Base-by-base conservation (phyloP, 192 early-diverging fungal species). In the Paraglomus occultum region DNA sequence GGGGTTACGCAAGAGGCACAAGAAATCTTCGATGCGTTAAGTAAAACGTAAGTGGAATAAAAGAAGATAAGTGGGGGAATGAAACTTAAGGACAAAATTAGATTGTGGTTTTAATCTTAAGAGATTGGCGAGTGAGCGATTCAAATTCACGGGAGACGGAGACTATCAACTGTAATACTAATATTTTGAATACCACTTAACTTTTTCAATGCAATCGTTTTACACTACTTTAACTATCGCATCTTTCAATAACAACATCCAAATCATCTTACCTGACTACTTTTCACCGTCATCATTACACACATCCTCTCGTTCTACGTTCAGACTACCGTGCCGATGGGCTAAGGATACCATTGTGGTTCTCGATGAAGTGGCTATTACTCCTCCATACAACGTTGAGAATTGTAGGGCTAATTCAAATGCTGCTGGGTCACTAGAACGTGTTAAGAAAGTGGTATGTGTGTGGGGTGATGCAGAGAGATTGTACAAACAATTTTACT, bases 311-410 rank as follows among this genome's bases (percentile, higher is more conserved):
- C n/a, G n/a, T n/a, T n/a, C 14, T 61, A 5, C 15, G 3, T 62
- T 42, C 68, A 88, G 86, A 39, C 72, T 93, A 64, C 92, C 92
- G n/a, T 91, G 90, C 67, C 83, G 86, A 14, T 93, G 92, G 92
- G 68, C 75, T 48, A 83, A 89, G 61, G 83, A 88, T 65, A 79
- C 79, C 38, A 93, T 93, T 72, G 77, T 93, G 8, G 91, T 93
- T 5, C 77, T 93, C 77, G 92, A 93, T 72, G 91, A 93, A 71
- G 85, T 93, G 18, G 74, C 85, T 12, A 89, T 93, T 54, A 79
- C 83, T 14, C 84, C 92, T 31, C 92, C 92, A 4, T 93, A 93
- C 68, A 75, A 81, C 51, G 78, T 84, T 6, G 88, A 90, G 6
- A 84, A 84, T 69, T 91, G 90, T 70, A 85, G 87, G 60, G 85